These are phyloP conservation scores for Aspergillus sparsus DNA, from an alignment of 495 filamentous ascomycete species.

Conservation along the genomic window DNA sequence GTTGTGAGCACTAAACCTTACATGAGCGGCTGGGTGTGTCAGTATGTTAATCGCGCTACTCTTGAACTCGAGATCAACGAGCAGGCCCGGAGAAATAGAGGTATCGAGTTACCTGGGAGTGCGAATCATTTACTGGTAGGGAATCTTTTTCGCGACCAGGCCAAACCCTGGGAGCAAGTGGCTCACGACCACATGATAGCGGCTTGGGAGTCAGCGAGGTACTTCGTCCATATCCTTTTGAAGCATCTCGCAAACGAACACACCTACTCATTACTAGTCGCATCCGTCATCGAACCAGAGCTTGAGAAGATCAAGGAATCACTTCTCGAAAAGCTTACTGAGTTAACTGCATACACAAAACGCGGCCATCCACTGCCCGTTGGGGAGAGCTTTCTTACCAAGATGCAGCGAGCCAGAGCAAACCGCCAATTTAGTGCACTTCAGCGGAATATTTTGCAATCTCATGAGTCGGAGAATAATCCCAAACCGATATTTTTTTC, in stretches of 20 bases:
- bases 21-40: conserved; percentile 22
- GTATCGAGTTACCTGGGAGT: conserved; percentile 48
- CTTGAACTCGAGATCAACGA: conserved; percentile 26
- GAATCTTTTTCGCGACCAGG: conserved; percentile 47
- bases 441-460: neutral
- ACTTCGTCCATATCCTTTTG: conserved; percentile 34
- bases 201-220: conserved; percentile 26
- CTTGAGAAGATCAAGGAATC: conserved; percentile 33
- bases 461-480: neutral
- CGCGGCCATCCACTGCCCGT: conserved; percentile 48
- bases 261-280: conserved; percentile 31
- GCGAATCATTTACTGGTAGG: conserved; percentile 47
- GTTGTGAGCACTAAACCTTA: conserved; percentile 19
- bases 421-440: conserved; percentile 16
- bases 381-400: conserved; percentile 38
- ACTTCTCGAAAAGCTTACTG: conserved; percentile 42
- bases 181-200: conserved; percentile 28
- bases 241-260: conserved; percentile 32
- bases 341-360: conserved; percentile 45
- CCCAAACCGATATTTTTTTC: neutral
- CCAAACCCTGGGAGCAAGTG: conserved; percentile 37
- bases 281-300: conserved; percentile 27
- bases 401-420: conserved; percentile 28
- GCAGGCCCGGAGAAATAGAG: conserved; percentile 30
- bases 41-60: neutral